Base-by-base conservation (phyloP, 192 early-diverging fungal species). In the Ambispora gerdemannii region DNA sequence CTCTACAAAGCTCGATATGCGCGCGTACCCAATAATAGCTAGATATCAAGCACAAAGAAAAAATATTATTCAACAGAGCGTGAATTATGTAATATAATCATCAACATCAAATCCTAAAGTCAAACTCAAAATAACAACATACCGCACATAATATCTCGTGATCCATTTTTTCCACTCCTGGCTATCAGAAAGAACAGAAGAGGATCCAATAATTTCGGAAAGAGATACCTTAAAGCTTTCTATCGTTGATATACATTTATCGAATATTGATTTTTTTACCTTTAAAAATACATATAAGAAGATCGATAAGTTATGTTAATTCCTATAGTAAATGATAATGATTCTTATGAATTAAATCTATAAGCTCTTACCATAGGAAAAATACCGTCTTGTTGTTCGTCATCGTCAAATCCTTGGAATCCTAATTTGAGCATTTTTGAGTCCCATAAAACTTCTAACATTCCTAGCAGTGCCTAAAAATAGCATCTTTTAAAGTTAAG, bases 21-120 rank as follows among this genome's bases (percentile, higher is more conserved):
- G 50, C 47, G 13, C 4, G 27, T 32, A 31, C 50, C 65, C 65
- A 67, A 38, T 47, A 52, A 34, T 50, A 65, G 0, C 63, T 65
- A n/a, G n/a, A n/a, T n/a, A n/a, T n/a, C n/a, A n/a, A n/a, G n/a
- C n/a, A n/a, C n/a, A n/a, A n/a, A n/a, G n/a, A n/a, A n/a, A n/a
- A n/a, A n/a, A n/a, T n/a, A n/a, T n/a, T n/a, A n/a, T n/a, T n/a
- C n/a, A n/a, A n/a, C n/a, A n/a, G n/a, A n/a, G n/a, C n/a, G n/a
- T n/a, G n/a, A n/a, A n/a, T n/a, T n/a, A n/a, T n/a, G n/a, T n/a
- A n/a, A n/a, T n/a, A n/a, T n/a, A n/a, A n/a, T n/a, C n/a, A n/a
- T n/a, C n/a, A n/a, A n/a, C n/a, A n/a, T n/a, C n/a, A n/a, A n/a
- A n/a, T n/a, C n/a, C n/a, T n/a, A n/a, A n/a, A n/a, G n/a, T n/a